A percentile compares a stretch with the other conserved stretches of the same genome.
Conservation (phyloP, 768 basidiomycete genomes). For the Pleurotus salmoneostramineus region DNA sequence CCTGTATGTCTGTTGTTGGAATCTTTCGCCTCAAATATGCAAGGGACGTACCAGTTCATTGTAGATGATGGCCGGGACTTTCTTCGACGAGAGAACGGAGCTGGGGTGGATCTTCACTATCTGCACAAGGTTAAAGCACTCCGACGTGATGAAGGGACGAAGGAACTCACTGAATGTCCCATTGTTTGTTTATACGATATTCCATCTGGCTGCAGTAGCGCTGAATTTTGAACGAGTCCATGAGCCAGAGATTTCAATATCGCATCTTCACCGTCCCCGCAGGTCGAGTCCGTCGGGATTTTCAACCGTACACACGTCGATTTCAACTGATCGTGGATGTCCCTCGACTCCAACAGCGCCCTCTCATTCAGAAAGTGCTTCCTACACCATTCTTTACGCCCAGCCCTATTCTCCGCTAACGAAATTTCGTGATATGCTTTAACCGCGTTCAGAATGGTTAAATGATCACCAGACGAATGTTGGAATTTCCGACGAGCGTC, state of each 20-base stretch:
- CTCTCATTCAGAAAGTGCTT: constrained; percentile 81
- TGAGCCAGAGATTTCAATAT: constrained; percentile 69
- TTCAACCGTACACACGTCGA: constrained; percentile 55
- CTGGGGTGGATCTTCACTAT: constrained; percentile 89
- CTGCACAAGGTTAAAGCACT: constrained; percentile 24
- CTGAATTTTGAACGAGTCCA: constrained; percentile 81
- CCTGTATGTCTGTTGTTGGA: constrained; percentile 29
- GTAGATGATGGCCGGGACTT: constrained; percentile 84
- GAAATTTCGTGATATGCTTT: constrained; percentile 75
- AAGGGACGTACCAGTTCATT: constrained; percentile 76
- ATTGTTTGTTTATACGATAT: constrained; percentile 74
- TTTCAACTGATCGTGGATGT: constrained; percentile 78
- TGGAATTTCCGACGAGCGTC: constrained; percentile 76
- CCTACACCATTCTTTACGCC: constrained; percentile 74
- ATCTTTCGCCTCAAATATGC: no score
- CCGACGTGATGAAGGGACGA: neutral
- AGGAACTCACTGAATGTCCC: constrained; percentile 55
- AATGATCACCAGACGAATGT: constrained; percentile 86
- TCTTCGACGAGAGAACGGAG: constrained; percentile 77
- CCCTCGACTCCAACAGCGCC: constrained; percentile 70
- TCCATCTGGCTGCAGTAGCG: constrained; percentile 81
- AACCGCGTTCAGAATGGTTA: constrained; percentile 84
- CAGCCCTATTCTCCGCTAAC: constrained; percentile 38
- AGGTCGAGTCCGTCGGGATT: constrained; percentile 56
- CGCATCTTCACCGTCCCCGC: constrained; percentile 61